phyloP scores from a whole-genome alignment of 371 early-diverging fungal genomes.

The Mortierella sp. region DNA sequence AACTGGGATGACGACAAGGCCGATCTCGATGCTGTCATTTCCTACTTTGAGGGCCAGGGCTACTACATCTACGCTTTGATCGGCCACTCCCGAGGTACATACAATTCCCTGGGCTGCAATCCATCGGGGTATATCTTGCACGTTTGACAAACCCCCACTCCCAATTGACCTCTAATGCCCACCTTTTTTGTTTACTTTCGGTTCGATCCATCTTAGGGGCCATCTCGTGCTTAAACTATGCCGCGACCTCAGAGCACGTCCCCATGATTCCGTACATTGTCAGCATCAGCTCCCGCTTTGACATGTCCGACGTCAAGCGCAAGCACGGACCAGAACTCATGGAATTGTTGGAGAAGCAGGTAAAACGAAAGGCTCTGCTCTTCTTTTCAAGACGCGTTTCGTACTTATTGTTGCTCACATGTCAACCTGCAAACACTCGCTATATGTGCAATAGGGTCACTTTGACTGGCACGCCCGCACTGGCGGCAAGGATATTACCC shows the following conservation, averaged over 20 bases:
- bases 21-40: conserved; percentile 68
- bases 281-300: conserved; percentile 69
- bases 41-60: conserved; percentile 67
- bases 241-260: conserved; percentile 60
- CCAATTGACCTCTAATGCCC: neutral
- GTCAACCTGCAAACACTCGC: neutral
- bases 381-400: neutral
- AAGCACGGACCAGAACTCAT: conserved; percentile 46
- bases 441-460: conserved; percentile 29
- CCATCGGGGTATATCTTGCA: neutral
- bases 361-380: neutral
- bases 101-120: neutral
- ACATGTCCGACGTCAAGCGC: conserved; percentile 61
- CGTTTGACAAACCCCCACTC: neutral
- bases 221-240: conserved; percentile 68
- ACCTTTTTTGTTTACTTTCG: neutral
- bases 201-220: conserved; percentile 60
- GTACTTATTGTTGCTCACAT: neutral
- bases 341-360: conserved; percentile 52
- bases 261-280: conserved; percentile 59
- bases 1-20: conserved; percentile 68
- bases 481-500: conserved; percentile 43
- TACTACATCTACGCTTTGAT: conserved; percentile 72
- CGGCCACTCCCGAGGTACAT: conserved; percentile 42
- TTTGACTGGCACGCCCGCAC: conserved; percentile 54